Evolutionary conservation across 805 yeast species (phyloP), one percentile per base, ranked within the genome.

Genomic region (Lachancea kluyveri): DNA sequence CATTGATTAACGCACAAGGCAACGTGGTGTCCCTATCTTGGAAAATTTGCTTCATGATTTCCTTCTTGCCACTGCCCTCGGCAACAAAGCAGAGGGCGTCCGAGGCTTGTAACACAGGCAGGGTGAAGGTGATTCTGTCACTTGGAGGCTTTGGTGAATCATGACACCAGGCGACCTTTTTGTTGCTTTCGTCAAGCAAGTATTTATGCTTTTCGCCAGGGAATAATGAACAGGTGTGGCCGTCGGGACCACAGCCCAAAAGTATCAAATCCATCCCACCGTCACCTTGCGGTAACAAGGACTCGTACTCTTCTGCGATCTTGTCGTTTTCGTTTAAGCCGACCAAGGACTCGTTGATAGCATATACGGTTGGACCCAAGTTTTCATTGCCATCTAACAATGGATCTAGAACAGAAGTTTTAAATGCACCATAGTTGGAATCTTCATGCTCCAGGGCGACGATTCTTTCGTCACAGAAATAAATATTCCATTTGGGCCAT

Each of bases 131-230:
- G 60, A 87, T 82, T 67, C 96, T 77, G 67, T 88, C 77, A 56
- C 88, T 79, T 24, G 96, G 96, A 19, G 94, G 95, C 60, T 88
- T 88, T 57, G 96, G 96, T 8, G 94, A 82, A 55, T 87, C 90
- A 30, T 69, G 67, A 41, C 88, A 73, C 48, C 74, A 60, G 7
- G 88, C 74, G 36, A 87, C 78, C 24, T 59, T 57, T 39, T 66
- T 62, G 7, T 54, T 30, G 17, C 61, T 55, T 52, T 80, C 90
- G 3, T 52, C 42, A 8, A 57, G 28, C 35, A 87, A 65, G 47
- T 85, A 67, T 39, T 57, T 48, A 56, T 86, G 95, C 4, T 26
- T 29, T 11, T 40, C 49, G 22, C 80, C 87, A 8, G 96, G 96
- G 72, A 87, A 87, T 41, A 87, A 65, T 1, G 96, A 87, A 62